These are phyloP conservation scores for Pseudogymnoascus sp. DNA, from an alignment of 2,329 filamentous ascomycete species.

Conservation along the genomic window DNA sequence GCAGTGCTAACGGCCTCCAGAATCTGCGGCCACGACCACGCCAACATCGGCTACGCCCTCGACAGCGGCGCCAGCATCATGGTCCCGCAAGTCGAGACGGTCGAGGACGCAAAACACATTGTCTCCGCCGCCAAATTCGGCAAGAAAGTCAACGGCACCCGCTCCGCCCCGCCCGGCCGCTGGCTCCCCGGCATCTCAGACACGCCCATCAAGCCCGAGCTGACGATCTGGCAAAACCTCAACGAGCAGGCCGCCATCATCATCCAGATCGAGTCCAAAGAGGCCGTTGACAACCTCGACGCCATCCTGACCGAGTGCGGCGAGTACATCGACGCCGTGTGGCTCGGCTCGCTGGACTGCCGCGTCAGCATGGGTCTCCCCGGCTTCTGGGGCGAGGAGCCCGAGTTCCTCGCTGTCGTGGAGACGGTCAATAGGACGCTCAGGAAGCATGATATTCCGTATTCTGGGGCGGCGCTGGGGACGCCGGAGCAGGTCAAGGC, in stretches of 20 bases:
- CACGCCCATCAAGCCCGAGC: slow-evolving; percentile 24
- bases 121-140: slow-evolving; percentile 39
- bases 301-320: slow-evolving; percentile 39
- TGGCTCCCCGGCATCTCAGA: slow-evolving; percentile 36
- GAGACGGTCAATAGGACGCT: slow-evolving; percentile 33
- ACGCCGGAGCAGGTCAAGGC: slow-evolving; percentile 15
- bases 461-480: slow-evolving; percentile 21
- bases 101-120: slow-evolving; percentile 38
- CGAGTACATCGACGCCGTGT: slow-evolving; percentile 39
- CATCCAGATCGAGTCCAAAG: slow-evolving; percentile 40
- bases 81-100: slow-evolving; percentile 41
- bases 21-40: slow-evolving; percentile 41
- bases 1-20: slow-evolving; percentile 15
- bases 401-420: slow-evolving; percentile 35
- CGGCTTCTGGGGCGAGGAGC: slow-evolving; percentile 31
- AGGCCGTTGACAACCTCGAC: slow-evolving; percentile 41
- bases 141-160: slow-evolving; percentile 31
- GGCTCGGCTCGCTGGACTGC: slow-evolving; percentile 39
- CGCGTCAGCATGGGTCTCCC: slow-evolving; percentile 39
- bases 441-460: slow-evolving; percentile 41
- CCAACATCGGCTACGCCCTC: slow-evolving; percentile 39
- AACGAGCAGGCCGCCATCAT: slow-evolving; percentile 42
- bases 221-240: slow-evolving; percentile 33
- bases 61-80: slow-evolving; percentile 43
- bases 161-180: slow-evolving; percentile 40